Evolutionary conservation across 768 basidiomycete genomes (phyloP).

Genomic region (Pisolithus albus): DNA sequence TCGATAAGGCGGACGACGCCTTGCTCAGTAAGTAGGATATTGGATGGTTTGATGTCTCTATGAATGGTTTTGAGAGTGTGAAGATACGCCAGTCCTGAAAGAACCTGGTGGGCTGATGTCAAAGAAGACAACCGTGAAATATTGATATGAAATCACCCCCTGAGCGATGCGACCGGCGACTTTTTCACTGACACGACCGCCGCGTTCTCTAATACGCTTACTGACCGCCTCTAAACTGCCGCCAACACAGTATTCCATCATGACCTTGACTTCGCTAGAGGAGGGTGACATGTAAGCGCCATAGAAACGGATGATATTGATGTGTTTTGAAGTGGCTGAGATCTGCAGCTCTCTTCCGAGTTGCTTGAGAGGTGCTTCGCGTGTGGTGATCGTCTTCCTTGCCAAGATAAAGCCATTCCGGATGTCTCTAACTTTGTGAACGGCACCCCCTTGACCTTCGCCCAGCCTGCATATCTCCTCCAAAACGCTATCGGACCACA

Average conservation of each 20-base stretch:
- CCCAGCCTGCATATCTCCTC: conserved; percentile 77
- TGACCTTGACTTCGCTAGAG: conserved; percentile 87
- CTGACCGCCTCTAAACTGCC: conserved; percentile 87
- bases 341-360: conserved; percentile 88
- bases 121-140: background rate
- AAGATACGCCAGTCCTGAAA: conserved; percentile 91
- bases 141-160: conserved; percentile 52
- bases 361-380: conserved; percentile 87
- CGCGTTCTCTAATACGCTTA: conserved; percentile 71
- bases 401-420: conserved; percentile 80
- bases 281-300: conserved; percentile 88
- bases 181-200: conserved; percentile 75
- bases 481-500: conserved; percentile 66
- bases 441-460: conserved; percentile 94
- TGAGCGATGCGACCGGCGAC: conserved; percentile 90
- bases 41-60: conserved; percentile 92
- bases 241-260: conserved; percentile 88
- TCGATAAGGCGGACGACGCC: conserved; percentile 91
- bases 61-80: conserved; percentile 91
- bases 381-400: conserved; percentile 89
- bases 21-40: conserved; percentile 82
- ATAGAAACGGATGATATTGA: conserved; percentile 87
- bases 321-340: conserved; percentile 74
- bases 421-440: conserved; percentile 86
- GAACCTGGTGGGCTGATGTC: conserved; percentile 41